Evolutionary conservation across 306 rosid species (phyloP).

Genomic region (Clitoria ternatea): DNA sequence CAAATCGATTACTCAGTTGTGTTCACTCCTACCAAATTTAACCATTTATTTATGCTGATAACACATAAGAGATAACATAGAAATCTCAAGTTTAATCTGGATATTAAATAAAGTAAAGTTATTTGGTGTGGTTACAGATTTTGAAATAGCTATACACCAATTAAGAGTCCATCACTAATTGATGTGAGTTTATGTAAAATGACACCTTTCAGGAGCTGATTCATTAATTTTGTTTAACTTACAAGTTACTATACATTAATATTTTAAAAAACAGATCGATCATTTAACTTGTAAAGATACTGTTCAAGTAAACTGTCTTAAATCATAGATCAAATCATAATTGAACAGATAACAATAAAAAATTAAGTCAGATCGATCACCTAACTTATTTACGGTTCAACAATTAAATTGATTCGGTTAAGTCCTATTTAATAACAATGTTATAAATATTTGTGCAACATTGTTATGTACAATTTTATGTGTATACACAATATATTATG

Average conservation of each 20-base stretch:
- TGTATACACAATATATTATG: not conserved
- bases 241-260: too few species aligned
- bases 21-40: constrained; percentile 35
- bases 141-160: not conserved
- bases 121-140: not conserved
- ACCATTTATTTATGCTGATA: not conserved
- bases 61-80: not conserved
- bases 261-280: too few species aligned
- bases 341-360: too few species aligned
- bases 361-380: too few species aligned
- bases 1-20: not conserved
- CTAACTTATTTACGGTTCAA: too few species aligned
- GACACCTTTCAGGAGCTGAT: too few species aligned
- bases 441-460: not conserved
- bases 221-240: too few species aligned
- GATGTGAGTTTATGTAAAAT: not conserved
- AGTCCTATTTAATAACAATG: too few species aligned
- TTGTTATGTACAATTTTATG: not conserved
- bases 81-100: not conserved
- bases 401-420: too few species aligned
- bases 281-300: too few species aligned
- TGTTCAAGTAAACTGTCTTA: too few species aligned
- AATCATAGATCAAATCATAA: too few species aligned
- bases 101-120: not conserved
- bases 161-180: not conserved